Percentiles rank a stretch among this genome's conserved stretches.
These are phyloP conservation scores for Penicillium coprophilum DNA, from an alignment of 495 filamentous ascomycete genomes.

Conservation along the genomic window DNA sequence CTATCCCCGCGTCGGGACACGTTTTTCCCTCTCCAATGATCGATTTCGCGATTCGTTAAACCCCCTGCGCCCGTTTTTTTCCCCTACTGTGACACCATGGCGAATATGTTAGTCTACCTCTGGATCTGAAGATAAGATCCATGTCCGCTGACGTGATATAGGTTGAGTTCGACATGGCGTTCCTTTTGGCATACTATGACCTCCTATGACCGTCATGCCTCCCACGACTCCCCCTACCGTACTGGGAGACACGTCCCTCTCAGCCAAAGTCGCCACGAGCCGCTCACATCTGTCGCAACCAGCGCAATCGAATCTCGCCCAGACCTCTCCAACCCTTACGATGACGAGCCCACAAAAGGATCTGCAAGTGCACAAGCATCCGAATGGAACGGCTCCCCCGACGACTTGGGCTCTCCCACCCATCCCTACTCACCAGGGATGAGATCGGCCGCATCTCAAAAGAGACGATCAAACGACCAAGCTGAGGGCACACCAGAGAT, in stretches of 20 bases:
- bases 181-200: slow-evolving; percentile 98
- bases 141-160: slow-evolving; percentile 29
- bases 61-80: slow-evolving; percentile 5
- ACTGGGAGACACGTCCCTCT: slow-evolving; percentile 79
- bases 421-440: slow-evolving; percentile 87
- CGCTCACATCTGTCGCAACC: slow-evolving; percentile 74
- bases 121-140: background rate
- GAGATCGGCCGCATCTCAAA: slow-evolving; percentile 66
- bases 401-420: slow-evolving; percentile 51
- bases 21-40: slow-evolving; percentile 7
- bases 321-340: slow-evolving; percentile 71
- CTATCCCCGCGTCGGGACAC: background rate
- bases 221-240: slow-evolving; percentile 82
- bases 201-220: slow-evolving; percentile 72
- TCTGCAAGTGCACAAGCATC: slow-evolving; percentile 56
- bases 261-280: slow-evolving; percentile 65
- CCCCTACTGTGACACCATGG: slow-evolving; percentile 24
- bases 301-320: slow-evolving; percentile 75
- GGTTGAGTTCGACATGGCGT: slow-evolving; percentile 63
- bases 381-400: slow-evolving; percentile 62
- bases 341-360: slow-evolving; percentile 60
- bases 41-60: slow-evolving; percentile 4
- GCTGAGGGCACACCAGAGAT: slow-evolving; percentile 77
- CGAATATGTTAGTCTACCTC: slow-evolving; percentile 26
- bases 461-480: slow-evolving; percentile 53